Conservation (phyloP, 192 early-diverging fungal genomes). For the Piromyces sp. region DNA sequence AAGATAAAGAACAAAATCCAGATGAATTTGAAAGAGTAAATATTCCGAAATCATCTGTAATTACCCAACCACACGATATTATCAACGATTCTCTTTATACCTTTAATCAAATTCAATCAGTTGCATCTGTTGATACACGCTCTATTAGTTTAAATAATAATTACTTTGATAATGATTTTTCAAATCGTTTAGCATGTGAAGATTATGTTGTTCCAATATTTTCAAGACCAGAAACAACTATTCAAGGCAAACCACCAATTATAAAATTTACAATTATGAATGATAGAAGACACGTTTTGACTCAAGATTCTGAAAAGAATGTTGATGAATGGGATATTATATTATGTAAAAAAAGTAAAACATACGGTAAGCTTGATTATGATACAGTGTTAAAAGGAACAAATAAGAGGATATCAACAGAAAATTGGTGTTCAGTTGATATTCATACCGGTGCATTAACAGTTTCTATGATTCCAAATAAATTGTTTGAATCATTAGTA, state of each 20-base stretch:
- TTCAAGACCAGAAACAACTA: neutral
- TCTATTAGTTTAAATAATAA: neutral
- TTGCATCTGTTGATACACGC: neutral
- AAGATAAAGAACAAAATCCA: neutral
- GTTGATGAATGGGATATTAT: conserved; percentile 88
- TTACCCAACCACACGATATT: neutral
- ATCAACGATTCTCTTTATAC: neutral
- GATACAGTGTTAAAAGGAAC: conserved; percentile 32
- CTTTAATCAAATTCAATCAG: neutral
- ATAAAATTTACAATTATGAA: conserved; percentile 55
- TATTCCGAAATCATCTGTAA: neutral
- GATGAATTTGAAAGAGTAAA: neutral
- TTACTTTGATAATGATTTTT: neutral
- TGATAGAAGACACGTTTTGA: conserved; percentile 69
- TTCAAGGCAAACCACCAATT: conserved; percentile 34
- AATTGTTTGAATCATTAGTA: conserved; percentile 74
- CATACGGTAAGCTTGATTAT: conserved; percentile 23
- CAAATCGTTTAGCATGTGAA: neutral
- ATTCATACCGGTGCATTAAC: conserved; percentile 75
- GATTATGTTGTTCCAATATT: neutral
- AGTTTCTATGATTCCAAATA: conserved; percentile 65
- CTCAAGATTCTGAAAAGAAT: conserved; percentile 58
- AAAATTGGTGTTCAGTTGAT: conserved; percentile 85
- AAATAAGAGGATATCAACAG: conserved; percentile 57
- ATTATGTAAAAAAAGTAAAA: conserved; percentile 36